Evolutionary conservation across 805 yeast species (phyloP), one percentile per base, ranked within the genome.

Genomic region (Priceomyces melissophilus): DNA sequence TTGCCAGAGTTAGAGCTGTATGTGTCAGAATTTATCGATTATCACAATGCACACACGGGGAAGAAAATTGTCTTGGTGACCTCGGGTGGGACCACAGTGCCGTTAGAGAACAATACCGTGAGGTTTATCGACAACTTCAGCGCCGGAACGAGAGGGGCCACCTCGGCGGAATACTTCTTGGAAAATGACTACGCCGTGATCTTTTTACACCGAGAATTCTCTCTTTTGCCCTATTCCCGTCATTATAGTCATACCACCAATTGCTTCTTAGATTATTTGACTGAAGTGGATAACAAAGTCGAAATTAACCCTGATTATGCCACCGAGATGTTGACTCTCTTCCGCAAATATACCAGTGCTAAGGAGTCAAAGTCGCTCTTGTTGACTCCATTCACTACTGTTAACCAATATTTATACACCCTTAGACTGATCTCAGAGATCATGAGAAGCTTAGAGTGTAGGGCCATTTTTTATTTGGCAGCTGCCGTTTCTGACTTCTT

Each of bases 401-500:
- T 93, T 12, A 89, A 87, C 57, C 97, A 93, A 59, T 93, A 93
- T 53, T 65, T 93, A 41, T 91, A 87, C 73, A 87, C 96, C 0
- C 69, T 93, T 49, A 79, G 82, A 47, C 65, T 79, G 29, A 69
- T 87, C 8, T 82, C 93, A 1, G 73, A 74, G 46, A 69, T 73
- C 32, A 60, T 91, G 54, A 75, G 81, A 39, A 63, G 65, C 3
- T 59, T 77, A 30, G 84, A 81, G 2, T 61, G 73, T 3, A 68
- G 67, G 40, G 87, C 89, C 0, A 59, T 93, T 31, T 87, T 91
- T 58, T 93, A 84, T 58, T 71, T 93, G 39, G 99, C 99, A 0
- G 98, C 99, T 7, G 99, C 99, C 0, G 99, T 93, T 0, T 87
- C 96, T 6, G 99, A 93, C 60, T 93, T 93, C 63, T 93, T 90